Percentiles rank a stretch among this genome's conserved stretches.
These are phyloP conservation scores for Microsporum canis DNA, from an alignment of 2,329 filamentous ascomycete species.

Conservation along the genomic window DNA sequence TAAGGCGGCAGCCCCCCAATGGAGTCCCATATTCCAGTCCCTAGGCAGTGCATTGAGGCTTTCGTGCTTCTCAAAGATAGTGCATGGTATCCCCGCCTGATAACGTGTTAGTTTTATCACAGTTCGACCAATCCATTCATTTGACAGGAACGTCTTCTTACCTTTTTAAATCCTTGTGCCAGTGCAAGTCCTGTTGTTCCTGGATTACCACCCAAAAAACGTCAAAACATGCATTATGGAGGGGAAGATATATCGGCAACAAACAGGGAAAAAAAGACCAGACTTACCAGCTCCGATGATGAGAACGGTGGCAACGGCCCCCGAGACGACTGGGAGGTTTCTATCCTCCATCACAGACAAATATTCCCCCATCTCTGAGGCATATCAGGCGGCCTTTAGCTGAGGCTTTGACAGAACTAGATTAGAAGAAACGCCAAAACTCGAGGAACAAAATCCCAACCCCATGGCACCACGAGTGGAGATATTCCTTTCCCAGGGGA, in stretches of 20 bases:
- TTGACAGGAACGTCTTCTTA: constrained; percentile 7
- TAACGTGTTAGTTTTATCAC: constrained; percentile 14
- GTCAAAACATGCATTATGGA: background rate
- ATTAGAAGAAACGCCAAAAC: background rate
- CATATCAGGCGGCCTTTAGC: background rate
- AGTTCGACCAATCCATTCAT: background rate
- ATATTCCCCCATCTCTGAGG: background rate
- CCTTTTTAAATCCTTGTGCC: constrained; percentile 34
- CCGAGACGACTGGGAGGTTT: background rate
- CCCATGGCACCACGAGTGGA: background rate
- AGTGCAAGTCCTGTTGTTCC: constrained; percentile 33
- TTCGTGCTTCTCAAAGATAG: constrained; percentile 4
- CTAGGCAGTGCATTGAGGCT: constrained; percentile 1
- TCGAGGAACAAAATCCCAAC: background rate
- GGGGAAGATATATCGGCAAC: background rate
- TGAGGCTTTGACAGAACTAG: background rate
- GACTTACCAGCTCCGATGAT: constrained; percentile 6
- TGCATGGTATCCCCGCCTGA: constrained; percentile 2
- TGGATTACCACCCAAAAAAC: constrained; percentile 12
- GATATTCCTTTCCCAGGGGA: background rate
- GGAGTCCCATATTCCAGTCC: constrained; percentile 49
- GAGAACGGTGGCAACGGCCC: constrained; percentile 1
- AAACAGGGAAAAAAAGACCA: background rate
- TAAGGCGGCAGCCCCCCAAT: constrained; percentile 38
- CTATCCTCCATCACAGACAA: background rate